Conservation (phyloP, 2,329 filamentous ascomycete species). For the Metarhizium anisopliae region DNA sequence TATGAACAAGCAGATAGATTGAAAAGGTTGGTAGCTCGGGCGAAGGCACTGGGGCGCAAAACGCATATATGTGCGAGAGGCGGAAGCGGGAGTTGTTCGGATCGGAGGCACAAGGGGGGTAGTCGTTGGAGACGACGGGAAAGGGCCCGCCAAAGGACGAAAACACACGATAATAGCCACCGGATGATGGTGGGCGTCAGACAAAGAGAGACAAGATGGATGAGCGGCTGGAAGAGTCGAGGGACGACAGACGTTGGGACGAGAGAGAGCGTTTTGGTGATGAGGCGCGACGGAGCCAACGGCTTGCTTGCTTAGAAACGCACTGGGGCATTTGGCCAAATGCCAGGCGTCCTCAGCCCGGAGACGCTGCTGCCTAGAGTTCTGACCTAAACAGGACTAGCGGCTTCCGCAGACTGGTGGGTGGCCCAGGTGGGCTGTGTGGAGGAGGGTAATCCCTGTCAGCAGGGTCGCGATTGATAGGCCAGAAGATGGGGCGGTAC, state of each 20-base stretch:
- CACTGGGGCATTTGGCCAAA: background rate
- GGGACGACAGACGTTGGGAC: background rate
- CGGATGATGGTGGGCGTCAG: constrained; percentile 3
- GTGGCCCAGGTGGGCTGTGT: constrained; percentile 1
- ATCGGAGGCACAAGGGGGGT: constrained; percentile 18
- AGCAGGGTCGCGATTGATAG: background rate
- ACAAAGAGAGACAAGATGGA: constrained; percentile 5
- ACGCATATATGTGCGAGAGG: background rate
- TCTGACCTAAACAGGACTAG: constrained; percentile 8
- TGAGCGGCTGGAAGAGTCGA: background rate
- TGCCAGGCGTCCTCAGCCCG: constrained; percentile 10
- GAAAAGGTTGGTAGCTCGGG: background rate
- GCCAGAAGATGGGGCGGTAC: background rate
- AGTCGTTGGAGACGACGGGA: constrained; percentile 9
- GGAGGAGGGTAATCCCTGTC: constrained; percentile 11
- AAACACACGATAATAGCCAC: constrained; percentile 5
- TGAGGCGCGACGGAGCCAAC: background rate
- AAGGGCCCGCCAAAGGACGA: constrained; percentile 1
- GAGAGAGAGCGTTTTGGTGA: constrained; percentile 4
- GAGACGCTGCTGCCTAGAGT: constrained; percentile 15
- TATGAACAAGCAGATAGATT: background rate
- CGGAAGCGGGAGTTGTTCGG: constrained; percentile 11
- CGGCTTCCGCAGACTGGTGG: constrained; percentile 8
- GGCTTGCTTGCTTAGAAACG: constrained; percentile 6
- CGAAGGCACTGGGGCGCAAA: background rate